These are phyloP conservation scores for Aspergillus persii DNA, from an alignment of 2,329 filamentous ascomycete species.

Conservation along the genomic window DNA sequence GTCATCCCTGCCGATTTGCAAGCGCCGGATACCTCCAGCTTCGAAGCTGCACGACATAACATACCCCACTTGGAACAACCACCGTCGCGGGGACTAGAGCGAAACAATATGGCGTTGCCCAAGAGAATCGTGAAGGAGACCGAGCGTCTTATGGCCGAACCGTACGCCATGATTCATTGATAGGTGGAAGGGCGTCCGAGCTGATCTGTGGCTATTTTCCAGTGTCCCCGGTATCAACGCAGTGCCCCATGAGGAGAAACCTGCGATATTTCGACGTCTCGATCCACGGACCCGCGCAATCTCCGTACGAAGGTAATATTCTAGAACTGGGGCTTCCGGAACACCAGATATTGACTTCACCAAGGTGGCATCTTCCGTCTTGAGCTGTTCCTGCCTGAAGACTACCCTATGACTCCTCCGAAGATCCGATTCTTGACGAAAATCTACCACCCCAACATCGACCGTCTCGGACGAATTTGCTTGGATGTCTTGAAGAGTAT, in stretches of 20 bases:
- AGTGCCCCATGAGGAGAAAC: slow-evolving; percentile 95
- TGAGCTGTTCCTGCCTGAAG: slow-evolving; percentile 94
- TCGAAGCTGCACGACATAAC: background rate
- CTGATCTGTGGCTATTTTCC: slow-evolving; percentile 13
- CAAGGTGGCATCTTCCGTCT: slow-evolving; percentile 84
- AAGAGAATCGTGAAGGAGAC: slow-evolving; percentile 99
- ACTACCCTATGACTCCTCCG: slow-evolving; percentile 98
- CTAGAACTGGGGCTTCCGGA: background rate
- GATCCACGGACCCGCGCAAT: slow-evolving; percentile 87
- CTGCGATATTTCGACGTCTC: slow-evolving; percentile 97
- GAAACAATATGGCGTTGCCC: slow-evolving; percentile 64
- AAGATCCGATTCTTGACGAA: slow-evolving; percentile 98
- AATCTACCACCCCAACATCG: slow-evolving; percentile 99
- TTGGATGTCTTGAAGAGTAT: slow-evolving; percentile 94
- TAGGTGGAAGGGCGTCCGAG: background rate
- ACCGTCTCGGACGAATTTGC: slow-evolving; percentile 95
- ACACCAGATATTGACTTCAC: slow-evolving; percentile 1
- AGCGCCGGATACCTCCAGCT: background rate
- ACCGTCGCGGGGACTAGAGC: slow-evolving; percentile 15
- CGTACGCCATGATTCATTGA: slow-evolving; percentile 57
- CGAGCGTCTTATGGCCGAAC: slow-evolving; percentile 92
- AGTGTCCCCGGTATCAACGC: slow-evolving; percentile 96
- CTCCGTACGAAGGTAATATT: slow-evolving; percentile 83
- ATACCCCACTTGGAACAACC: slow-evolving; percentile 9
- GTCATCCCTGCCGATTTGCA: background rate